phyloP scores from a whole-genome alignment of 2,329 filamentous ascomycete species.

The Periconia sp. region DNA sequence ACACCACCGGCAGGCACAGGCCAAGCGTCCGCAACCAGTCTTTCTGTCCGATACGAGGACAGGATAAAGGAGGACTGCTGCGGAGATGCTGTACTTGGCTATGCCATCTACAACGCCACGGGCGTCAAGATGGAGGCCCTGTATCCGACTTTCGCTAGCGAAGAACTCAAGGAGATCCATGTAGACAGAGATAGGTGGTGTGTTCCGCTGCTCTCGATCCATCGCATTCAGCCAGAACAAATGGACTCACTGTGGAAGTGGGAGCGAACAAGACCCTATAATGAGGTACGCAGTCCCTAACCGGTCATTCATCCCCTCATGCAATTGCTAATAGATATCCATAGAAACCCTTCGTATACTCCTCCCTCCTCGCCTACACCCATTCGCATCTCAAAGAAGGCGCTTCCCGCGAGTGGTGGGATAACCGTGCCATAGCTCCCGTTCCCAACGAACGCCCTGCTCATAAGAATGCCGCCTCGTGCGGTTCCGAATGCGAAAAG shows the following conservation, averaged over 20 bases:
- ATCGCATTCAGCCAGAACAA: conserved; percentile 50
- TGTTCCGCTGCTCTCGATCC: conserved; percentile 48
- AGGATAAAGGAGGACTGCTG: conserved; percentile 53
- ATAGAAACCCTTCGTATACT: conserved; percentile 46
- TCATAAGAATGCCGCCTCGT: conserved; percentile 39
- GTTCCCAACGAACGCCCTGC: conserved; percentile 43
- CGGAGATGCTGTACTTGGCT: conserved; percentile 47
- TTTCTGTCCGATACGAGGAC: conserved; percentile 37
- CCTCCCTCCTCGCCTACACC: conserved; percentile 45
- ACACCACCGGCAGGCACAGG: conserved; percentile 22
- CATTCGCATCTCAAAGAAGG: conserved; percentile 40
- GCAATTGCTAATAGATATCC: no score
- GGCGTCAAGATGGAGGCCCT: conserved; percentile 44
- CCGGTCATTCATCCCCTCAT: conserved; percentile 8
- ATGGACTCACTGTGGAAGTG: conserved; percentile 59
- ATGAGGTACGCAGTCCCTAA: conserved; percentile 26
- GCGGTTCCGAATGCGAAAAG: conserved; percentile 41
- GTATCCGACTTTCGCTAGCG: conserved; percentile 49
- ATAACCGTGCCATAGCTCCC: conserved; percentile 40
- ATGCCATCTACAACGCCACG: conserved; percentile 45
- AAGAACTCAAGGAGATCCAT: conserved; percentile 56
- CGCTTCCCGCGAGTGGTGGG: conserved; percentile 42
- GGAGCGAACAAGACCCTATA: conserved; percentile 46
- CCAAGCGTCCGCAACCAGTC: conserved; percentile 40
- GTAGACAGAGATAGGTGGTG: conserved; percentile 52